These are phyloP conservation scores for Neurospora africana DNA, from an alignment of 495 filamentous ascomycete genomes.

Conservation along the genomic window DNA sequence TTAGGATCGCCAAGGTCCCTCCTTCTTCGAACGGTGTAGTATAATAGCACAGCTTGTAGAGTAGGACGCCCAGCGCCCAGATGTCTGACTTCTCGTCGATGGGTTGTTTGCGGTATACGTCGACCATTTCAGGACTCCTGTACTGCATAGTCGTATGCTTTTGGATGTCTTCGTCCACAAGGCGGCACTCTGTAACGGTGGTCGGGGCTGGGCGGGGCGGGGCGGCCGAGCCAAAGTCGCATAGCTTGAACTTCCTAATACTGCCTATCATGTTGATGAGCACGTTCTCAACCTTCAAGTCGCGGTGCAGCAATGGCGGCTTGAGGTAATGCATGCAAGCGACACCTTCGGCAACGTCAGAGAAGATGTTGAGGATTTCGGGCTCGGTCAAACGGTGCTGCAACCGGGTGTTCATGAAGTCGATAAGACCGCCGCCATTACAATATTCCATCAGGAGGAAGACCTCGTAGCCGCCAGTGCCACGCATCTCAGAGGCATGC, in stretches of 20 bases:
- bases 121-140: slow-evolving; percentile 95
- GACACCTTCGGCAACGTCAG: slow-evolving; percentile 89
- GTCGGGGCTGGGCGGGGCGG: slow-evolving; percentile 74
- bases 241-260: slow-evolving; percentile 74
- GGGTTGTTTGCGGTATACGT: slow-evolving; percentile 90
- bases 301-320: slow-evolving; percentile 83
- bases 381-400: slow-evolving; percentile 96
- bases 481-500: slow-evolving; percentile 85
- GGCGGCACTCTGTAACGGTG: slow-evolving; percentile 71
- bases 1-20: slow-evolving; percentile 95
- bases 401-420: slow-evolving; percentile 98
- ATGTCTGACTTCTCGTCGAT: slow-evolving; percentile 99
- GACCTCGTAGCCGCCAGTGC: slow-evolving; percentile 86
- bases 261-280: slow-evolving; percentile 58
- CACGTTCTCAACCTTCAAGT: slow-evolving; percentile 97
- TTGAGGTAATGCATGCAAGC: slow-evolving; percentile 99
- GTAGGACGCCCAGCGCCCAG: slow-evolving; percentile 88
- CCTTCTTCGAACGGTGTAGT: slow-evolving; percentile 98
- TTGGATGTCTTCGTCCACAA: slow-evolving; percentile 95
- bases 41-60: slow-evolving; percentile 99
- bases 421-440: slow-evolving; percentile 80
- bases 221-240: slow-evolving; percentile 93
- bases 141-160: slow-evolving; percentile 96
- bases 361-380: slow-evolving; percentile 93
- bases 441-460: slow-evolving; percentile 96